Percentiles rank a stretch among this genome's conserved stretches.
These are phyloP conservation scores for Penicillium simplicissimum DNA, from an alignment of 495 filamentous ascomycete genomes.

Conservation along the genomic window DNA sequence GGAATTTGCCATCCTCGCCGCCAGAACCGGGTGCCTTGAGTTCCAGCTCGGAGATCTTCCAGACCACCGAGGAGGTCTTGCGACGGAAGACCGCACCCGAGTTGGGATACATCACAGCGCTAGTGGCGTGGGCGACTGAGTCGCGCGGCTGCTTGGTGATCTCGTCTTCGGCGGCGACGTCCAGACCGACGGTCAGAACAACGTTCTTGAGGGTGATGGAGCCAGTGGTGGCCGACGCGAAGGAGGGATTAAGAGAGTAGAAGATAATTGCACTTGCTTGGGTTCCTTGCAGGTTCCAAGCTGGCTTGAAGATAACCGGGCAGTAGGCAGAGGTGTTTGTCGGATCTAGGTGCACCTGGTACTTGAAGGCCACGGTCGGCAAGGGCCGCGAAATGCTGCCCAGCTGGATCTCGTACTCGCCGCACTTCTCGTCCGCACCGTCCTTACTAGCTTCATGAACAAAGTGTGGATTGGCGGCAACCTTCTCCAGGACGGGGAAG, in stretches of 20 bases:
- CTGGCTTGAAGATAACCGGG: slow-evolving; percentile 75
- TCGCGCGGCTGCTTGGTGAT: slow-evolving; percentile 45
- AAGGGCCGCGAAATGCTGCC: slow-evolving; percentile 66
- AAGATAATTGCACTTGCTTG: slow-evolving; percentile 81
- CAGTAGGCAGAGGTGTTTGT: slow-evolving; percentile 62
- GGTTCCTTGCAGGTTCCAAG: slow-evolving; percentile 79
- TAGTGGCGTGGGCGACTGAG: slow-evolving; percentile 43
- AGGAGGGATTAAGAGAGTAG: slow-evolving; percentile 82
- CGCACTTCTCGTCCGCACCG: slow-evolving; percentile 58
- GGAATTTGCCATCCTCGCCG: slow-evolving; percentile 62
- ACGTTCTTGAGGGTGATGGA: slow-evolving; percentile 76
- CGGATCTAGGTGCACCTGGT: slow-evolving; percentile 81
- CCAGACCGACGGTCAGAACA: slow-evolving; percentile 76
- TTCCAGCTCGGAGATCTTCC: slow-evolving; percentile 83
- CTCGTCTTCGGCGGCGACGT: slow-evolving; percentile 49
- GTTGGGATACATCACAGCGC: slow-evolving; percentile 50
- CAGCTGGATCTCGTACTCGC: slow-evolving; percentile 77
- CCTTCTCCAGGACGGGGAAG: slow-evolving; percentile 86
- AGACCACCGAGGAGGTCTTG: slow-evolving; percentile 84
- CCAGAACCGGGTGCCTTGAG: slow-evolving; percentile 38
- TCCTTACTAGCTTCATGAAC: slow-evolving; percentile 58
- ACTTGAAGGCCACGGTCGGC: slow-evolving; percentile 83
- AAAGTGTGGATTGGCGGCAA: slow-evolving; percentile 92
- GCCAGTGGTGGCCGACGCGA: slow-evolving; percentile 39
- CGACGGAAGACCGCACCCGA: slow-evolving; percentile 69